Percentiles rank a stretch among this genome's conserved stretches.
Conservation (phyloP, 768 basidiomycete genomes). For the Auricularia sp. region DNA sequence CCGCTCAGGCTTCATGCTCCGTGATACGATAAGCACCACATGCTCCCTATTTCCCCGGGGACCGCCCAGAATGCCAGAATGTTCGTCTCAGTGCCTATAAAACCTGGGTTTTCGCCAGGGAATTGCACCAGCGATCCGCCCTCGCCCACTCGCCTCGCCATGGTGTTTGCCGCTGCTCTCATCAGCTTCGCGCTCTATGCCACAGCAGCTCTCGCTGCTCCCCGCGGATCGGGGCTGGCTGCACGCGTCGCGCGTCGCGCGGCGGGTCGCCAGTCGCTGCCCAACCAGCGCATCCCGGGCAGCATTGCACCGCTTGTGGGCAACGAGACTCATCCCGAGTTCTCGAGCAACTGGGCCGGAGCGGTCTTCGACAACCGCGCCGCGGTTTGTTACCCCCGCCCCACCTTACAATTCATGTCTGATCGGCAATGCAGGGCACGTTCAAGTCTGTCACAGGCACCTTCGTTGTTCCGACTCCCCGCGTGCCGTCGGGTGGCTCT, state of each 20-base stretch:
- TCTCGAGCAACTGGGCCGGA: conserved; percentile 28
- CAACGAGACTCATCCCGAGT: conserved; percentile 17
- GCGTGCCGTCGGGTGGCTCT: conserved; percentile 15
- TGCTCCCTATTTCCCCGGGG: neutral
- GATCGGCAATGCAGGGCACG: conserved; percentile 14
- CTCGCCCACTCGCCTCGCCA: neutral
- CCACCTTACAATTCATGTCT: neutral
- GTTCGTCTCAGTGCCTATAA: neutral
- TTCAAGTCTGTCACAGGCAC: conserved; percentile 28
- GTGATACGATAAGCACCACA: neutral
- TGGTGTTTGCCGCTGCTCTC: conserved; percentile 15
- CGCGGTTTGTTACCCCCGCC: conserved; percentile 8
- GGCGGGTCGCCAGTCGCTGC: conserved; percentile 9
- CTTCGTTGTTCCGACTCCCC: conserved; percentile 24
- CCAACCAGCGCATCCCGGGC: neutral
- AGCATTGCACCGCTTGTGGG: neutral
- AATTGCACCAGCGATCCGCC: neutral
- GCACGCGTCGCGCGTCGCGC: conserved; percentile 15
- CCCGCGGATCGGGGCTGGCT: conserved; percentile 11
- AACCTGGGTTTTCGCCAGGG: neutral
- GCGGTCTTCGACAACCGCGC: conserved; percentile 18
- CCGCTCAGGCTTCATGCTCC: neutral
- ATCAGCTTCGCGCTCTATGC: conserved; percentile 16
- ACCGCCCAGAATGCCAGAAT: neutral
- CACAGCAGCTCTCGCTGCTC: conserved; percentile 14